Conservation (phyloP, 23 red algal species). For the Agarophyton chilense region DNA sequence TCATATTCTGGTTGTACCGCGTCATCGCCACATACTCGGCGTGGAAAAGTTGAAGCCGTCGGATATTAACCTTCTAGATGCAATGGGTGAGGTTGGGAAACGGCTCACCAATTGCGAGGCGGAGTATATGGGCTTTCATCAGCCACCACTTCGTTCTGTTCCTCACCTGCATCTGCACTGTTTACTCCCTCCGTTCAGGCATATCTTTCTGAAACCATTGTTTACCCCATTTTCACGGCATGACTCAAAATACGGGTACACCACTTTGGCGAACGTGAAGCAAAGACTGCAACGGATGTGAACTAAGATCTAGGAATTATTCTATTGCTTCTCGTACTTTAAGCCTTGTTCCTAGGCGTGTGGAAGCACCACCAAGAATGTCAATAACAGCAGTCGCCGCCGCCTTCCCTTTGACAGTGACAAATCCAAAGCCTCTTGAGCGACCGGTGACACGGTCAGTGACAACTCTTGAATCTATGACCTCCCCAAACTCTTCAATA, state of each 20-base stretch:
- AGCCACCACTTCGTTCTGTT: slow-evolving; percentile 44
- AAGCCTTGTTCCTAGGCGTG: neutral
- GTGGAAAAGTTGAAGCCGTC: slow-evolving; percentile 20
- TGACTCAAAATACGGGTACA: neutral
- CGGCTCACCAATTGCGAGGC: slow-evolving; percentile 22
- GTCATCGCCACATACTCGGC: slow-evolving; percentile 26
- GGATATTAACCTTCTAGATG: slow-evolving; percentile 19
- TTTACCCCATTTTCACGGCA: neutral
- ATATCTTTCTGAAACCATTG: neutral
- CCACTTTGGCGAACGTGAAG: slow-evolving; percentile 13
- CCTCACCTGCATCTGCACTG: slow-evolving; percentile 44
- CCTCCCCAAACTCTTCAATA: slow-evolving; percentile 61
- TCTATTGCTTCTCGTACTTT: slow-evolving; percentile 41
- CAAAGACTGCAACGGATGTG: neutral
- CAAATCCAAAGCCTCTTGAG: slow-evolving; percentile 85
- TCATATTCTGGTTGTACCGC: slow-evolving; percentile 50
- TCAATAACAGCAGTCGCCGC: slow-evolving; percentile 56
- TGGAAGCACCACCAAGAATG: slow-evolving; percentile 37
- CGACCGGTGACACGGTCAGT: slow-evolving; percentile 60
- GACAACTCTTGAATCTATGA: slow-evolving; percentile 55
- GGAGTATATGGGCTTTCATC: slow-evolving; percentile 40
- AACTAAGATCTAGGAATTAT: neutral
- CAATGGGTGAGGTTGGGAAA: slow-evolving; percentile 17
- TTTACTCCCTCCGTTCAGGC: slow-evolving; percentile 32
- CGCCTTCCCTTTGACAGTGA: slow-evolving; percentile 39